phyloP scores from a whole-genome alignment of 768 basidiomycete genomes.

The Phylloporus sp. region DNA sequence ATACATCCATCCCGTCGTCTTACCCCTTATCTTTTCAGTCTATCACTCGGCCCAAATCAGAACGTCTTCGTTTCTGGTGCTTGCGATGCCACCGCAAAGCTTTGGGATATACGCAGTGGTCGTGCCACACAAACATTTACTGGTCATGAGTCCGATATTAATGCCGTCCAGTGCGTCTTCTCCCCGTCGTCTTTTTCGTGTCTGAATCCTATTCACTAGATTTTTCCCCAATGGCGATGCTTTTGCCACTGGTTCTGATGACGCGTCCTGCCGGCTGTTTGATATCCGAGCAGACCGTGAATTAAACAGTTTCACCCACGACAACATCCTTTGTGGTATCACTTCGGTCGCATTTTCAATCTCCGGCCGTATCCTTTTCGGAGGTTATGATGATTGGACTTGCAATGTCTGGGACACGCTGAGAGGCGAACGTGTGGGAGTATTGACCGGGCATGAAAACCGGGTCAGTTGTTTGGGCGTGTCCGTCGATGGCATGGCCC shows the following conservation, averaged over 20 bases:
- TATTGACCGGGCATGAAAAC: constrained; percentile 97
- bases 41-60: constrained; percentile 91
- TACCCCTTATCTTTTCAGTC: constrained; percentile 39
- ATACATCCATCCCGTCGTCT: constrained; percentile 13
- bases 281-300: constrained; percentile 98
- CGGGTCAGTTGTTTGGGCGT: constrained; percentile 95
- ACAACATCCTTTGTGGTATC: constrained; percentile 98
- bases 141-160: constrained; percentile 98
- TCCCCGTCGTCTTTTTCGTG: background rate
- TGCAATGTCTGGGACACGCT: constrained; percentile 99
- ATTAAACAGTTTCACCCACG: constrained; percentile 94
- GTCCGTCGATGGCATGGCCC: constrained; percentile 93
- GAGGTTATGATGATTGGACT: constrained; percentile 99
- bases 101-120: constrained; percentile 98
- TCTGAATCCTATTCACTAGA: constrained; percentile 38
- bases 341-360: constrained; percentile 99
- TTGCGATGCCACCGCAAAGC: constrained; percentile 96
- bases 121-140: constrained; percentile 98
- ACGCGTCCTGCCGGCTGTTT: constrained; percentile 96
- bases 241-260: constrained; percentile 97
- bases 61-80: constrained; percentile 98
- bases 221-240: constrained; percentile 99
- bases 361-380: constrained; percentile 94
- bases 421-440: constrained; percentile 97
- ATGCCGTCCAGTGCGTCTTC: constrained; percentile 86